Conservation (phyloP, 345 rosid genomes). For the Cardamine resedifolia region DNA sequence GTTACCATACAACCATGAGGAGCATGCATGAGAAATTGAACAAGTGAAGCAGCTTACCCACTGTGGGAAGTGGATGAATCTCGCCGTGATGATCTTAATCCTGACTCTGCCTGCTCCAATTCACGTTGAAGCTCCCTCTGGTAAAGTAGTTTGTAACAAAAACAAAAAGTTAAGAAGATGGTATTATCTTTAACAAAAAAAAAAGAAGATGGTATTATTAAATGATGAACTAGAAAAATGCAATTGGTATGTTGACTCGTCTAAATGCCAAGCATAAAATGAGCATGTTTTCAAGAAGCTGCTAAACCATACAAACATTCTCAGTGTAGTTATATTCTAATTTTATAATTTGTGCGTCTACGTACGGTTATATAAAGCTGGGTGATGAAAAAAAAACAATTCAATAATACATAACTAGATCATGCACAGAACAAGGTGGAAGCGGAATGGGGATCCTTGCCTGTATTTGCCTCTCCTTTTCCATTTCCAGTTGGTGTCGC, state of each 20-base stretch:
- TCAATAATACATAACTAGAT: background rate
- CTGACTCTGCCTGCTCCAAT: constrained; percentile 80
- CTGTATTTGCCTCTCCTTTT: constrained; percentile 82
- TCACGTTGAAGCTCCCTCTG: constrained; percentile 91
- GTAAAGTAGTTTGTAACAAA: background rate
- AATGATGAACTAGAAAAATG: background rate
- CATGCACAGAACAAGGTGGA: background rate
- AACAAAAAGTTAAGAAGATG: constrained; percentile 1
- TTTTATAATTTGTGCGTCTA: background rate
- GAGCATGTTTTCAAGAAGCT: background rate
- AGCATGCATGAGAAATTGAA: background rate
- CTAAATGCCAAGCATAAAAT: background rate
- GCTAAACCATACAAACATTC: background rate
- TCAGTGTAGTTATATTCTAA: background rate
- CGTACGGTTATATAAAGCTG: background rate
- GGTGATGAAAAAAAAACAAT: no score
- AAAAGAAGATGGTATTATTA: background rate
- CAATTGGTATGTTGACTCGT: background rate
- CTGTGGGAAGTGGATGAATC: constrained; percentile 61
- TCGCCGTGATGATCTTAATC: constrained; percentile 63
- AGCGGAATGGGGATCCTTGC: constrained; percentile 37
- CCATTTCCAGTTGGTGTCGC: constrained; percentile 74
- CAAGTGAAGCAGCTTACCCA: constrained; percentile 40
- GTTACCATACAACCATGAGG: background rate
- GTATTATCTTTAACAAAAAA: background rate